Conservation (phyloP, 83 land plant species). For the Larix sibirica region DNA sequence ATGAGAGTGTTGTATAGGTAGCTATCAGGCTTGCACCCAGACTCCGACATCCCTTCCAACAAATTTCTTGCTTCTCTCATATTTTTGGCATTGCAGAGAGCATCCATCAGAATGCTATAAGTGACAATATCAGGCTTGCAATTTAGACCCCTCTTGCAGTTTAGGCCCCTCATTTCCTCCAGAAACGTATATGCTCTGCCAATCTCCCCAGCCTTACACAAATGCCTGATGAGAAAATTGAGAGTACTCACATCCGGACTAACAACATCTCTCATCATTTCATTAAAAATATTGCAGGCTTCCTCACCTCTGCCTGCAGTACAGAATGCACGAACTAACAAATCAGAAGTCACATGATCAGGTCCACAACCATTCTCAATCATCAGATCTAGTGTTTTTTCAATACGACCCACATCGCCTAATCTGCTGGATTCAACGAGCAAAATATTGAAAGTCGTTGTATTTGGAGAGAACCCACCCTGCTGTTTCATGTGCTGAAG, state of each 20-base stretch:
- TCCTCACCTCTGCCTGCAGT: conserved; percentile 19
- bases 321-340: conserved; percentile 22
- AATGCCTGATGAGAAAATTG: conserved; percentile 52
- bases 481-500: conserved; percentile 12
- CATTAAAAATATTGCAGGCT: conserved; percentile 15
- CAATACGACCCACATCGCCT: conserved; percentile 5
- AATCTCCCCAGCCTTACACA: conserved; percentile 35
- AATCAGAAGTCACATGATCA: conserved; percentile 21
- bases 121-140: conserved; percentile 60
- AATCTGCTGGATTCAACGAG: conserved; percentile 19
- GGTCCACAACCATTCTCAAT: conserved; percentile 13
- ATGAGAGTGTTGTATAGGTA: conserved; percentile 68
- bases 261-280: neutral
- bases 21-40: conserved; percentile 68
- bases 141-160: conserved; percentile 5
- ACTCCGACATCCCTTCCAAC: conserved; percentile 29
- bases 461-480: conserved; percentile 18
- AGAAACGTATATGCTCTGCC: conserved; percentile 36
- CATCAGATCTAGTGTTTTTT: conserved; percentile 16
- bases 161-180: conserved; percentile 23
- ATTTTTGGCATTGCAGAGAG: conserved; percentile 47
- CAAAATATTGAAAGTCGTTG: conserved; percentile 22
- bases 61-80: conserved; percentile 53
- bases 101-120: conserved; percentile 62
- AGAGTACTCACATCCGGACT: conserved; percentile 52